Evolutionary conservation across 441 rosid genomes (phyloP).

Genomic region (Theobroma grandiflorum): DNA sequence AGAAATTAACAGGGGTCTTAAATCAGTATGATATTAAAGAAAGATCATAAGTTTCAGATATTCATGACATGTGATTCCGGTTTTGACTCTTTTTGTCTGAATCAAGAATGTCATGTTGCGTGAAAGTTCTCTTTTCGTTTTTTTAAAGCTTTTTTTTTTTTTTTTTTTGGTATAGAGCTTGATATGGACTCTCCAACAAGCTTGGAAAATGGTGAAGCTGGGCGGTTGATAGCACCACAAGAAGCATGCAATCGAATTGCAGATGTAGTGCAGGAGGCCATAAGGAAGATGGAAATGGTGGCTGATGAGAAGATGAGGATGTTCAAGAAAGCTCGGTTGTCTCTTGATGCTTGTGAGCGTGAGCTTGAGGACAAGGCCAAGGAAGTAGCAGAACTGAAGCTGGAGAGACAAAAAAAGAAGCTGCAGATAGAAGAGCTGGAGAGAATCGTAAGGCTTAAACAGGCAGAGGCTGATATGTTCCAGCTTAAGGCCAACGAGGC

Average conservation of each 20-base stretch:
- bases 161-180: constrained; percentile 57
- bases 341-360: constrained; percentile 82
- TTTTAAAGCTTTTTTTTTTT: constrained; percentile 15
- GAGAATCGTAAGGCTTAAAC: constrained; percentile 91
- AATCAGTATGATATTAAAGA: not conserved
- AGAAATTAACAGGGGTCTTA: not conserved
- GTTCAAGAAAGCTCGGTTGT: constrained; percentile 86
- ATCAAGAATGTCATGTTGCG: not conserved
- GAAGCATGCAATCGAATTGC: constrained; percentile 96
- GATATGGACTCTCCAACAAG: constrained; percentile 85
- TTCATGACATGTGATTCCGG: not conserved
- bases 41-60: not conserved
- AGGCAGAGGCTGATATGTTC: constrained; percentile 98
- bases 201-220: constrained; percentile 82
- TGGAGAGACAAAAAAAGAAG: constrained; percentile 85
- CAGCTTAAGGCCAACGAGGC: constrained; percentile 96
- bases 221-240: constrained; percentile 83
- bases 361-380: constrained; percentile 94
- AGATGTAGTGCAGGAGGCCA: constrained; percentile 92
- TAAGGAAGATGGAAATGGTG: constrained; percentile 96
- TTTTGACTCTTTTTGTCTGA: not conserved
- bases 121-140: not conserved
- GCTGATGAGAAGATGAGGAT: constrained; percentile 90
- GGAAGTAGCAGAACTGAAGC: constrained; percentile 73
- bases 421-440: constrained; percentile 88